Conservation (phyloP, 139 green algal species). For the Haematococcus lacustris region DNA sequence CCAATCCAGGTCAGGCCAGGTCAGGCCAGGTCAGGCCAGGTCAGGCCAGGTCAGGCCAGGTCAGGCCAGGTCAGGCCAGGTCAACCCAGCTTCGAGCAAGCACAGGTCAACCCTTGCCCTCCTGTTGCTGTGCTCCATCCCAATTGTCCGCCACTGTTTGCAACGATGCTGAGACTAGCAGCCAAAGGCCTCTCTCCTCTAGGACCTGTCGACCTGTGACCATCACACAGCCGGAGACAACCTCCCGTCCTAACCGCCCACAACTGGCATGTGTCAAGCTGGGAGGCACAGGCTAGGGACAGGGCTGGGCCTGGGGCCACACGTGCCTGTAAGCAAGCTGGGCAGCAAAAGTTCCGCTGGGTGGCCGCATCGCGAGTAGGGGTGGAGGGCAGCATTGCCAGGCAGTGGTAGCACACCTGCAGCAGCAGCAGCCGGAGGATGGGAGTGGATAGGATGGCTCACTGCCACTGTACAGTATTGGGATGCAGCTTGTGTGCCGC, state of each 20-base stretch:
- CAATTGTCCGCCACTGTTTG: too few relatives aligned
- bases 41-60: background rate
- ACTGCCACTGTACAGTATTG: too few relatives aligned
- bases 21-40: background rate
- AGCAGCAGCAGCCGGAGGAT: background rate
- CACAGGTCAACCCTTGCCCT: too few relatives aligned
- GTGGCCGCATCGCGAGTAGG: background rate
- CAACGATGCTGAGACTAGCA: too few relatives aligned
- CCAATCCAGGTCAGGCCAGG: background rate
- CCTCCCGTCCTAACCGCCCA: background rate
- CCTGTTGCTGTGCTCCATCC: too few relatives aligned
- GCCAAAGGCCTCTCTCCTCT: too few relatives aligned
- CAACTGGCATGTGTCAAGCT: background rate
- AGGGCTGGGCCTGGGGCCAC: background rate
- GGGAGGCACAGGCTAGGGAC: background rate
- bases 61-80: too few relatives aligned
- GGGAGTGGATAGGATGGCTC: too few relatives aligned
- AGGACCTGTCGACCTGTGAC: too few relatives aligned
- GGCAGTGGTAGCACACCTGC: background rate
- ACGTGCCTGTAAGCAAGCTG: background rate
- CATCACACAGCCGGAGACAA: too few relatives aligned
- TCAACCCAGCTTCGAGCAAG: too few relatives aligned
- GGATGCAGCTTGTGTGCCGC: too few relatives aligned
- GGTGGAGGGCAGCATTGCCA: background rate
- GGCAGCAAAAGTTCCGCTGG: background rate